Base-by-base conservation (phyloP, 805 yeast species). In the Yamadazyma sp. region DNA sequence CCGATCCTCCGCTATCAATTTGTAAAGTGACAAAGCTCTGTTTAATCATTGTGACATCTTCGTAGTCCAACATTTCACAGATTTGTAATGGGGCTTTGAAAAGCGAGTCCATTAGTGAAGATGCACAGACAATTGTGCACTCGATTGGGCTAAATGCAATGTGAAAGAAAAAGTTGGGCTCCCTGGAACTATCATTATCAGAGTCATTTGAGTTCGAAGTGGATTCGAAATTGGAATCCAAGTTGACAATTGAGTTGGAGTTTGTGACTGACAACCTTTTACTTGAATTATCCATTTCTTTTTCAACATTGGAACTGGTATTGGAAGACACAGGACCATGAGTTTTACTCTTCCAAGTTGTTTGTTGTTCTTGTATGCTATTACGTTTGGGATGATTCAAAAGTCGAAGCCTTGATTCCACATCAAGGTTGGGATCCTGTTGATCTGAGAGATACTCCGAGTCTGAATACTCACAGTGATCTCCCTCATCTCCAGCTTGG, bases 111-210 rank as follows among this genome's bases (percentile, higher is more conserved):
- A 75, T 64, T n/a, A 67, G 42, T 5, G 47, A 46, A 2, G 62
- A 53, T 1, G 78, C 62, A 42, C 80, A 75, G 45, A 81, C 79
- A 5, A 81, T 59, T 0, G 85, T 78, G 44, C 82, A 73, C 49
- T 80, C 86, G n/a, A 62, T 54, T 0, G 82, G 82, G 1, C 84
- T 77, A 48, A 76, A 73, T 2, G 84, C 81, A 23, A 81, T 63
- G 50, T 78, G 84, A 49, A 78, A 73, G 52, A 81, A 79, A 35
- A 54, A 51, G 21, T 70, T 31, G 7, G 28, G 13, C 67, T 22
- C 36, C 12, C 38, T 40, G 6, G 15, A 4, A 3, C 12, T 24
- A 9, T 15, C 21, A 31, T 18, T 26, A n/a, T 32, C 36, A 11
- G 34, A 31, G 9, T 27, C 39, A 34, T 19, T 17, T 7, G 38